These are phyloP conservation scores for Metschnikowia hibisci DNA, from an alignment of 805 yeast species.

Conservation along the genomic window DNA sequence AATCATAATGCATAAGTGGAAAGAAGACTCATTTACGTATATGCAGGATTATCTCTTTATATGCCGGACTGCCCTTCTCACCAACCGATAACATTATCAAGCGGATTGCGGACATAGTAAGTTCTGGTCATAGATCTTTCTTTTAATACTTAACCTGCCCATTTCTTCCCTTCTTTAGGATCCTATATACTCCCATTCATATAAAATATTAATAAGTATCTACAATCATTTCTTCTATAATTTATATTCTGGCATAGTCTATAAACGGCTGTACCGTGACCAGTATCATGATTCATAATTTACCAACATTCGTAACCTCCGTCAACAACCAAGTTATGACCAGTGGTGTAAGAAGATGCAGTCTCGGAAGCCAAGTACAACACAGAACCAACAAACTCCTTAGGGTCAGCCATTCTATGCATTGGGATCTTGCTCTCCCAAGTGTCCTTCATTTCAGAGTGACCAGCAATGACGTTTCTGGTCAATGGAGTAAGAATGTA, in stretches of 20 bases:
- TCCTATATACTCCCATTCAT: background rate
- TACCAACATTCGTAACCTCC: conserved; percentile 88
- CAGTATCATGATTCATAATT: conserved; percentile 5
- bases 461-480: conserved; percentile 60
- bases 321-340: conserved; percentile 77
- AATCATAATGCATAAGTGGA: no score
- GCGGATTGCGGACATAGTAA: no score
- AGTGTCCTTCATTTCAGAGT: conserved; percentile 57
- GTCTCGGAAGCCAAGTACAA: conserved; percentile 66
- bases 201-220: background rate
- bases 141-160: no score
- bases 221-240: background rate
- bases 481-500: conserved; percentile 79
- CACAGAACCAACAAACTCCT: conserved; percentile 74
- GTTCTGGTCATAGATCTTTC: no score
- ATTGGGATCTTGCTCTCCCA: conserved; percentile 74
- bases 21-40: no score
- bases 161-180: no score
- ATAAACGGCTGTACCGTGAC: conserved; percentile 7
- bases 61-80: no score
- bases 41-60: no score
- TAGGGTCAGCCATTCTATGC: conserved; percentile 82
- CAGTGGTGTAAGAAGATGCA: conserved; percentile 79
- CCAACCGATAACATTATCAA: no score
- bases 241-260: background rate